Evolutionary conservation across 176 grass and related monocot genomes (phyloP), one percentile per base, ranked within the genome.

Genomic region (Avena atlantica): DNA sequence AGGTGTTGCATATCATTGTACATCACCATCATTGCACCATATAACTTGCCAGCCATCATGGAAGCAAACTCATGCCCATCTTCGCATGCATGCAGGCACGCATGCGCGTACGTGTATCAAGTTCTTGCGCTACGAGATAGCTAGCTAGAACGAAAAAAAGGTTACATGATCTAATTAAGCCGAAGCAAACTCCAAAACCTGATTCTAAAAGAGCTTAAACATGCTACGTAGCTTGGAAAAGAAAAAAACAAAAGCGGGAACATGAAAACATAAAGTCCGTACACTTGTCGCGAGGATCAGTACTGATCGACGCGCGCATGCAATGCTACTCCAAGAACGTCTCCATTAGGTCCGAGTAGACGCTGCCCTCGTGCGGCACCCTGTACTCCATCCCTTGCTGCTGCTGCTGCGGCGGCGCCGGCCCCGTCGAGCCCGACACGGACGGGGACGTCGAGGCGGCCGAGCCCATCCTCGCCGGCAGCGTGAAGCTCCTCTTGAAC

Each of bases 401-500:
- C 74, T 52, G 89, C 37, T 89, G 86, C 62, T 70, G 89, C 74
- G 42, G 51, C 76, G 21, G 61, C 62, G 66, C 3, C 9, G 81
- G 85, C 74, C 82, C 67, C 16, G 86, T 88, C 21, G 90, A 85
- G 2, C 53, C 56, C 55, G 91, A 88, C 53, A 88, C 80, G 0
- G 89, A 84, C 0, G 92, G 90, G 17, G 92, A 94, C 23, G 97
- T 86, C n/a, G 94, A 86, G 37, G 83, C 45, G 1, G 97, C 87
- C 47, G 88, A 84, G 83, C 65, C 85, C 94, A 96, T 96, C 80
- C 94, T 89, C 11, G 89, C 89, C 19, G 97, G 97, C 91, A 99
- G 81, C 49, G 97, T 99, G 89, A 99, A 94, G 87, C 94, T 97
- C 87, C 94, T 90, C 87, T 97, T 99, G 94, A 97, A 99, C 85